A percentile compares a stretch with the other conserved stretches of the same genome.
Evolutionary conservation across 306 rosid species (phyloP).

Genomic region (Acacia confusa): DNA sequence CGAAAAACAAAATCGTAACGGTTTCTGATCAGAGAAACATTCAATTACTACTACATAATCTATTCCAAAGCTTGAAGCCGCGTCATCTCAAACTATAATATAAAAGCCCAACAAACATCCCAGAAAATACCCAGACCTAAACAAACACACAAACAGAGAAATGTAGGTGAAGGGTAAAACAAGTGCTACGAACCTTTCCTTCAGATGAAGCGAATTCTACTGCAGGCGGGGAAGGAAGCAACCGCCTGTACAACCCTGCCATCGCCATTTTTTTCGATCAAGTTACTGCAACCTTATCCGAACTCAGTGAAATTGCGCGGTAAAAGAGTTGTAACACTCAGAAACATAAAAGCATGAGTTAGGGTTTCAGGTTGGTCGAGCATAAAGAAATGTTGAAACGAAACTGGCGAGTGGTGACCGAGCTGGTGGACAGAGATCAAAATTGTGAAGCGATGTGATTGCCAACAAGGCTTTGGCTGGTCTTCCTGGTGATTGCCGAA

Average conservation of each 20-base stretch:
- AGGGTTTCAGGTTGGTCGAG: neutral
- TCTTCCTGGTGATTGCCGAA: no score
- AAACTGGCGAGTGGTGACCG: no score
- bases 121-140: neutral
- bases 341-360: neutral
- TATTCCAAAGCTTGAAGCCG: neutral
- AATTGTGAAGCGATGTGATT: no score
- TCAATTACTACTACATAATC: neutral
- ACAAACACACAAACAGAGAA: neutral
- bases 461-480: no score
- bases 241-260: slow-evolving; percentile 87
- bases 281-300: neutral
- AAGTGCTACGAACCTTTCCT: slow-evolving; percentile 61
- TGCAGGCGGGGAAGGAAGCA: slow-evolving; percentile 88
- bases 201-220: slow-evolving; percentile 77
- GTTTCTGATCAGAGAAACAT: neutral
- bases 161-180: neutral
- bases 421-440: no score
- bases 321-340: neutral
- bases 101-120: neutral
- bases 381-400: no score
- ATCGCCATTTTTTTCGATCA: slow-evolving; percentile 53
- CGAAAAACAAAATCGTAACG: neutral
- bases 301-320: neutral
- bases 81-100: neutral